Evolutionary conservation across 352 stramenopile species (phyloP), one percentile per base, ranked within the genome.

Genomic region (Phytopythium oedochilum): DNA sequence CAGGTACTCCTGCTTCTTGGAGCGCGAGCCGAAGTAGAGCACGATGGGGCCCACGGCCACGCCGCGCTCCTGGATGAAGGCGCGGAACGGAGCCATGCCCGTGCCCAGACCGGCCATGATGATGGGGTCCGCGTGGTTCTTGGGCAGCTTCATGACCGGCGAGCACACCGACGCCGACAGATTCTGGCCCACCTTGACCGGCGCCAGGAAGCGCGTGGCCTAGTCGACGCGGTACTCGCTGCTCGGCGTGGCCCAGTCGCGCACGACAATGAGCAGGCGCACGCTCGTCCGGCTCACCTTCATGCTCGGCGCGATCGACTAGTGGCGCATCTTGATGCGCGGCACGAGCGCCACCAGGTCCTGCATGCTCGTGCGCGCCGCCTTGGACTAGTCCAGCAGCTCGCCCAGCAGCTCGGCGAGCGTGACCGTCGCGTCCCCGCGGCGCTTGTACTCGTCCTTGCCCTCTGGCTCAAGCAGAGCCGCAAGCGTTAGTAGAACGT

Each of bases 1-100:
- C 26, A 99, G 76, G 69, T 96, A 99, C 77, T 99, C 97, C 46
- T 94, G 77, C n/a, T 85, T 62, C 51, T 85, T 83, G 63, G 88
- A 83, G 46, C 97, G 95, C 70, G 91, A 97, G 54, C 97, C 96
- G 83, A 99, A 99, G 80, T 99, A 97, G n/a, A 97, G 66, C 32
- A 78, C 82, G 20, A 95, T 75, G 0, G 85, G 82, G 17, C 84
- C 87, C 11, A 96, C 79, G 55, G 74, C 66, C 20, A 88, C 63
- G 40, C 80, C 76, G 45, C 88, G 83, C 65, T 97, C 78, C 53
- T 96, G 83, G 55, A 96, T 88, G 59, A 96, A 94, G n/a, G 86
- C 85, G 26, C 87, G 85, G 83, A 96, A 96, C 45, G 88, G 88
- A 31, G 88, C 87, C 38, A 44, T 44, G 38, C 38, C 88, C 10